Evolutionary conservation across 192 early-diverging fungal genomes (phyloP).

Genomic region (Coemansia sp.): DNA sequence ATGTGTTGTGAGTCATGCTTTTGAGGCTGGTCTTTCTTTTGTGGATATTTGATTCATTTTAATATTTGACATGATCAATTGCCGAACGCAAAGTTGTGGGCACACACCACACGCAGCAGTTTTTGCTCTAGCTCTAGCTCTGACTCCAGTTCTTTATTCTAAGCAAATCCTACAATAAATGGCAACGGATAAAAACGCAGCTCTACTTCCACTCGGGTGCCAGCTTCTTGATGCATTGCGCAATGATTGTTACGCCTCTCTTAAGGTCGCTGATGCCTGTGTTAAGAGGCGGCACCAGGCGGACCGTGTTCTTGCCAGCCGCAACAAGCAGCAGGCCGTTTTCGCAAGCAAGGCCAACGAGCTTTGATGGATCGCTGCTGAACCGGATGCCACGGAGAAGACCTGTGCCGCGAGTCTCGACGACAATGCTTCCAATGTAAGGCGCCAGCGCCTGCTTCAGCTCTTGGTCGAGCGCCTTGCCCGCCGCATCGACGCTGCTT

Average conservation of each 20-base stretch:
- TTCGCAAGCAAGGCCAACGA: conserved; percentile 76
- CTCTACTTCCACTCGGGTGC: conserved; percentile 8
- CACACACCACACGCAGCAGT: background rate
- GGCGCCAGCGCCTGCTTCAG: conserved; percentile 47
- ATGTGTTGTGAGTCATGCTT: too few species aligned
- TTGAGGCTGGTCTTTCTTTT: too few species aligned
- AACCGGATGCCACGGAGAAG: conserved; percentile 88
- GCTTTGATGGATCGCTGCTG: conserved; percentile 60
- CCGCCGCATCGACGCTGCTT: conserved; percentile 62
- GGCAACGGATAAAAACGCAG: background rate
- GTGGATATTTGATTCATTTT: background rate
- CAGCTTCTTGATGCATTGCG: conserved; percentile 49
- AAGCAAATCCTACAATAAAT: too few species aligned
- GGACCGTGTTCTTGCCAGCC: conserved; percentile 86
- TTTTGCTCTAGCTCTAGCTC: background rate
- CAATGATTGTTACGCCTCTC: conserved; percentile 71
- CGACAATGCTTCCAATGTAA: conserved; percentile 59
- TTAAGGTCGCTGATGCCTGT: conserved; percentile 76
- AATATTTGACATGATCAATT: background rate
- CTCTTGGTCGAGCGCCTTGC: conserved; percentile 61
- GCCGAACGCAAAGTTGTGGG: background rate
- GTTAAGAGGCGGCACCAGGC: conserved; percentile 89
- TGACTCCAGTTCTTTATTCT: background rate
- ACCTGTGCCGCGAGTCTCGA: conserved; percentile 82
- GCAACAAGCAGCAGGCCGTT: conserved; percentile 86